phyloP scores from a whole-genome alignment of 257 asterid genomes.

The Penstemon eatonii region DNA sequence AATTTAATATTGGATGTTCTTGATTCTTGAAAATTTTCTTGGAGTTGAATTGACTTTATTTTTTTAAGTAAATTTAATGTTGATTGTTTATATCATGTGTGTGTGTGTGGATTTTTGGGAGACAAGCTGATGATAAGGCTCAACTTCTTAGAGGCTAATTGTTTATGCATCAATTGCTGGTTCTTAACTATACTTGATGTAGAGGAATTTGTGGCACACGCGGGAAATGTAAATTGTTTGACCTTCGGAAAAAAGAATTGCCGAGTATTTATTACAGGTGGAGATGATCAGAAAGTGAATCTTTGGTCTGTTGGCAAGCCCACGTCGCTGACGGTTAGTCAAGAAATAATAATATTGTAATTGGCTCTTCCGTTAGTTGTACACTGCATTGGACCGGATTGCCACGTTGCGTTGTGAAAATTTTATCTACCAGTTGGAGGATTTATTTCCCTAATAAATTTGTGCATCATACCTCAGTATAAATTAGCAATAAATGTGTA shows the following conservation, averaged over 20 bases:
- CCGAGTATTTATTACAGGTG: conserved; percentile 85
- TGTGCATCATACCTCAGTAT: not conserved
- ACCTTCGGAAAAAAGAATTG: conserved; percentile 88
- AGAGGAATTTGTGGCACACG: conserved; percentile 99
- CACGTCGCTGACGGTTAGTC: conserved; percentile 69
- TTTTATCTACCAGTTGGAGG: not conserved
- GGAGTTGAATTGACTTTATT: conserved; percentile 2
- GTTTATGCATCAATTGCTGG: conserved; percentile 29
- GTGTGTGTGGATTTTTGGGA: not conserved
- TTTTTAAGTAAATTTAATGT: not conserved
- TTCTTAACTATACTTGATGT: conserved; percentile 58
- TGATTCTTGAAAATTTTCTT: not conserved
- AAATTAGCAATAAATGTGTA: not conserved
- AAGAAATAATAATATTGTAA: not conserved
- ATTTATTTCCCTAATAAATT: not conserved
- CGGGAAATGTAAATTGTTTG: conserved; percentile 94
- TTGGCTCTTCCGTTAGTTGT: not conserved
- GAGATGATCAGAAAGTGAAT: conserved; percentile 95
- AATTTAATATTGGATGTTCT: not conserved
- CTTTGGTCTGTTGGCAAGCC: conserved; percentile 98
- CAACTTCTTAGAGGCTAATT: conserved; percentile 5
- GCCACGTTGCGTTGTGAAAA: conserved; percentile 12
- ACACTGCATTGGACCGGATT: not conserved
- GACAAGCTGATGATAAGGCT: conserved; percentile 7
- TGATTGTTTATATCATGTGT: conserved; percentile 14